These are phyloP conservation scores for Trichomonascaceae sp. DNA, from an alignment of 1,139 yeast genomes.

Conservation along the genomic window DNA sequence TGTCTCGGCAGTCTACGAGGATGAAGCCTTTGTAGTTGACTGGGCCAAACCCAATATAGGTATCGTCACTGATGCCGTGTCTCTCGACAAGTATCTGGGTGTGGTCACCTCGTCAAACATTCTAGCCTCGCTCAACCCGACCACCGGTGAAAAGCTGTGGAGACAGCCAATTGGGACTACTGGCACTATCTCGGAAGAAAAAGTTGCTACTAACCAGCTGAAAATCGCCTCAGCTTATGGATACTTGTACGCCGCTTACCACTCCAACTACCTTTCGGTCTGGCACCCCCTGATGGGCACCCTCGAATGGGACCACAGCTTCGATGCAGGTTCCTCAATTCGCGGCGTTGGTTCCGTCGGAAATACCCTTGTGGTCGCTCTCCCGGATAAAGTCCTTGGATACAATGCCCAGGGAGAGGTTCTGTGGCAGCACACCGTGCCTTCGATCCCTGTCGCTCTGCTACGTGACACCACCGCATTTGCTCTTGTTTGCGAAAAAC, in stretches of 20 bases:
- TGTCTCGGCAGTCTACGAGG: slow-evolving; percentile 16
- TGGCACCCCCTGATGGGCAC: slow-evolving; percentile 3
- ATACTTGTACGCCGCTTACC: background rate
- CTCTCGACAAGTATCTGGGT: slow-evolving; percentile 3
- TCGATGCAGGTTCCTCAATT: too few relatives aligned
- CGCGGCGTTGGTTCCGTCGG: too few relatives aligned
- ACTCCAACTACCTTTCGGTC: slow-evolving; percentile 1
- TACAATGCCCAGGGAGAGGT: too few relatives aligned
- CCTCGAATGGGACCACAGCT: slow-evolving; percentile 1
- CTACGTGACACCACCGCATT: too few relatives aligned
- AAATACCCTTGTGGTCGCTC: too few relatives aligned
- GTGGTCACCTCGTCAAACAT: slow-evolving; percentile 10
- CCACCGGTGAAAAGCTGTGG: slow-evolving; percentile 16
- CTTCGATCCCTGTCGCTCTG: too few relatives aligned
- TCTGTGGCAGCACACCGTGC: too few relatives aligned
- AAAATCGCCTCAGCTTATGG: background rate
- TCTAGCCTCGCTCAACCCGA: slow-evolving; percentile 12
- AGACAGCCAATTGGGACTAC: slow-evolving; percentile 9
- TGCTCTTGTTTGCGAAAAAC: too few relatives aligned
- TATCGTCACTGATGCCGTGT: slow-evolving; percentile 4
- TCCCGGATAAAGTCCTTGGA: too few relatives aligned
- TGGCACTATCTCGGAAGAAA: too few relatives aligned
- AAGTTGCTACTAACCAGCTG: too few relatives aligned
- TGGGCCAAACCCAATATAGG: slow-evolving; percentile 20
- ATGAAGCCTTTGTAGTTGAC: slow-evolving; percentile 22